Conservation (phyloP, 2,329 filamentous ascomycete genomes). For the Colletotrichum liaoningense region DNA sequence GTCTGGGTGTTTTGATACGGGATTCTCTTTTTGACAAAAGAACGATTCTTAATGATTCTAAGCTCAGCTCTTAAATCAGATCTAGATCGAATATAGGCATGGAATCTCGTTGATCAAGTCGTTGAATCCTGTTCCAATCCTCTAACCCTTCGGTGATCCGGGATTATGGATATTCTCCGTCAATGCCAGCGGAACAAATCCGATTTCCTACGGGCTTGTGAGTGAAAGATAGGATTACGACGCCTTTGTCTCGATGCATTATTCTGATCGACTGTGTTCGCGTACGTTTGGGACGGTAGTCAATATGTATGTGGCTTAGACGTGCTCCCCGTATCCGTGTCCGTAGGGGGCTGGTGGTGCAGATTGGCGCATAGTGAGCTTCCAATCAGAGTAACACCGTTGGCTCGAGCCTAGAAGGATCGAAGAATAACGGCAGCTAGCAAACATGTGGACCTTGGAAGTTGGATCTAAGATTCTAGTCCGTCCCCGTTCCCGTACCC, state of each 20-base stretch:
- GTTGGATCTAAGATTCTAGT: not conserved
- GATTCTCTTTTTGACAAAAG: too few relatives aligned
- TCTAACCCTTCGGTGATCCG: too few relatives aligned
- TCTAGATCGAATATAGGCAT: too few relatives aligned
- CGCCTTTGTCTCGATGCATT: not conserved
- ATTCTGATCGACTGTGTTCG: not conserved
- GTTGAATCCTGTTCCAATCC: too few relatives aligned
- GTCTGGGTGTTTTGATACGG: not conserved
- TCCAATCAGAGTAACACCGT: not conserved
- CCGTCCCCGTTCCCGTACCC: slow-evolving; percentile 18
- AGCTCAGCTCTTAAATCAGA: too few relatives aligned
- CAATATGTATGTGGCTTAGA: slow-evolving; percentile 9
- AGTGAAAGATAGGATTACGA: too few relatives aligned
- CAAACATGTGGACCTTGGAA: not conserved
- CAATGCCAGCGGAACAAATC: too few relatives aligned
- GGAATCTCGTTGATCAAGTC: too few relatives aligned
- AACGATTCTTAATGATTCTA: too few relatives aligned
- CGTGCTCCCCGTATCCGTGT: slow-evolving; percentile 18
- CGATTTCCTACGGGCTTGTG: too few relatives aligned
- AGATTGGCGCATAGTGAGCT: not conserved
- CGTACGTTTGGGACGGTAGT: not conserved
- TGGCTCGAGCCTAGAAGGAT: not conserved
- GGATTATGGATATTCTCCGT: too few relatives aligned
- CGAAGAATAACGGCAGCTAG: not conserved
- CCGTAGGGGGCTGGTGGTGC: slow-evolving; percentile 9